Base-by-base conservation (phyloP, 164 flowering plant genomes). In the Sedum album region DNA sequence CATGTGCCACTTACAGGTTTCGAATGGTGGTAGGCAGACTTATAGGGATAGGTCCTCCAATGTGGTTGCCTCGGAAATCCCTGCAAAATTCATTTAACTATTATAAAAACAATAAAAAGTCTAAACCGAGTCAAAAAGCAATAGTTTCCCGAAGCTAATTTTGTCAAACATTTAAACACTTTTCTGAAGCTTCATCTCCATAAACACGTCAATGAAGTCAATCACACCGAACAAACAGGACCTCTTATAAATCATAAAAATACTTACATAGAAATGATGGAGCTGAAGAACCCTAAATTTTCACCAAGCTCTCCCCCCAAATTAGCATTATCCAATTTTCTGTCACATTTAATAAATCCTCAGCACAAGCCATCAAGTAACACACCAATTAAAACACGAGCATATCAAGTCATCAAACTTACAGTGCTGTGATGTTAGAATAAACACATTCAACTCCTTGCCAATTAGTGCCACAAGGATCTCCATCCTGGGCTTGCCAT, bases 391-490 rank as follows among this genome's bases (percentile, higher is more conserved):
- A 60, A 63, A 62, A 23, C 30, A 61, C 62, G 60, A 65, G 63
- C 67, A 57, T 68, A 49, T 31, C 64, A 35, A 23, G 48, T 28
- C 49, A 20, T 23, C 46, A 46, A 44, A 69, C 89, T 63, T 88
- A 90, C 97, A 91, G 73, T 76, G 60, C 79, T 0, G 91, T 87
- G 49, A 95, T 79, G 76, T 92, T 88, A n/a, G 94, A 68, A 74
- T 66, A 77, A 25, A 82, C 90, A 73, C 97, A 92, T 14, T 65
- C 70, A 18, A 95, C 90, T 0, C 99, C 97, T 75, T 82, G 86
- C 99, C 99, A 95, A n/a, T 41, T 31, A 36, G 86, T 91, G 15
- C 66, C 72, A 74, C 99, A 95, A 0, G 99, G 99, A 79, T 95
- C 97, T 39, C 93, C 96, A 68, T 90, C 99, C 66, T 66, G 42